Evolutionary conservation across 805 yeast species (phyloP), one percentile per base, ranked within the genome.

Genomic region (Candida bentonensis): DNA sequence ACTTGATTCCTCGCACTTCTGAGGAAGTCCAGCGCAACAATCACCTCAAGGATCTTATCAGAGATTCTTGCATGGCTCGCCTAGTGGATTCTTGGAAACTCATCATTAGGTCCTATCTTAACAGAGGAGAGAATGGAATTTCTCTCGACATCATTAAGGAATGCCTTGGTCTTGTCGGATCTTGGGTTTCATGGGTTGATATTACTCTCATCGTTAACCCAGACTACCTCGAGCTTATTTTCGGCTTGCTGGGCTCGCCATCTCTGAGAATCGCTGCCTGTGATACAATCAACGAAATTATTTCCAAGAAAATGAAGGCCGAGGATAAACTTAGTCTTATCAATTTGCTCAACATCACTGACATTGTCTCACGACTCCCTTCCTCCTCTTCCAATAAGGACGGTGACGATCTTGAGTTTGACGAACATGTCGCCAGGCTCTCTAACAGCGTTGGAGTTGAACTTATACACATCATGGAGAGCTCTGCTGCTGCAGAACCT

Each of bases 171-270:
- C 78, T 78, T 45, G 75, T 92, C 45, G 96, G 96, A 9, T 76
- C 77, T 11, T 92, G 82, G 72, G 82, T 87, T 21, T 79, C 88
- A 21, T 92, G 99, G 98, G 85, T 88, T 59, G 94, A 85, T 58
- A 78, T 88, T 48, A 68, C 79, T 44, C 67, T 85, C 52, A 76
- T 89, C 44, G 70, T 87, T 23, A 76, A 75, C 42, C 69, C 73
- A 26, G 73, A 73, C 21, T 78, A 74, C 51, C 65, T 84, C 53
- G 62, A 68, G 23, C 57, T 73, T 28, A 70, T 86, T 41, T 79
- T 76, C 54, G 73, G 70, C 47, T 79, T 72, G 54, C 67, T 86
- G 49, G 69, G 68, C 44, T 62, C 60, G 46, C 61, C 62, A 3
- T 73, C 75, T 43, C 53, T 59, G 25, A 73, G 79, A 47, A 66